Evolutionary conservation across 768 basidiomycete genomes (phyloP).

Genomic region (Asterophora parasitica): DNA sequence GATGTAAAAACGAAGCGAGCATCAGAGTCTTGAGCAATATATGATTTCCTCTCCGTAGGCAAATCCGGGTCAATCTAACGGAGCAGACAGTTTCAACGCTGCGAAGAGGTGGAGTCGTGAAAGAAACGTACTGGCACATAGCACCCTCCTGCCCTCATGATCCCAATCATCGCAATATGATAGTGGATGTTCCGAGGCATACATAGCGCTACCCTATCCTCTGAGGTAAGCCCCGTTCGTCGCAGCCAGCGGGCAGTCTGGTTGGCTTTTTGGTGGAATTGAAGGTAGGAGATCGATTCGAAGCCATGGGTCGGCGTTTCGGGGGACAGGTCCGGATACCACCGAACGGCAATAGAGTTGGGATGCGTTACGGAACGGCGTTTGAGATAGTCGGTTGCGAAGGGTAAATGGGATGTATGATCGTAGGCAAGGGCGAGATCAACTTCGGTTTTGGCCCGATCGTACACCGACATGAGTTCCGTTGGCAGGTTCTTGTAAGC

Average conservation of each 20-base stretch:
- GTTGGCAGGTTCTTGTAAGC: slow-evolving; percentile 15
- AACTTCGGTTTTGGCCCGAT: slow-evolving; percentile 19
- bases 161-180: slow-evolving; percentile 38
- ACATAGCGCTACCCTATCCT: slow-evolving; percentile 43
- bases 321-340: slow-evolving; percentile 25
- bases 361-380: slow-evolving; percentile 21
- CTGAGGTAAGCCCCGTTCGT: slow-evolving; percentile 26
- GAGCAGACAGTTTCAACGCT: neutral
- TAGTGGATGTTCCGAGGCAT: slow-evolving; percentile 37
- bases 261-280: slow-evolving; percentile 33
- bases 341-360: slow-evolving; percentile 22
- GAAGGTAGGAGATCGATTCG: slow-evolving; percentile 31
- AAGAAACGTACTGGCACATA: slow-evolving; percentile 41
- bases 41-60: slow-evolving; percentile 39
- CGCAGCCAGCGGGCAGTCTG: slow-evolving; percentile 39
- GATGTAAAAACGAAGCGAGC: slow-evolving; percentile 39
- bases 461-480: slow-evolving; percentile 23
- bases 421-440: slow-evolving; percentile 19
- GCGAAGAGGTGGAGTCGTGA: neutral
- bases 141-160: slow-evolving; percentile 45
- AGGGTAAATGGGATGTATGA: slow-evolving; percentile 17
- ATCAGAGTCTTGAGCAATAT: slow-evolving; percentile 38
- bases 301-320: slow-evolving; percentile 8
- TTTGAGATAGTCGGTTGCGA: slow-evolving; percentile 27
- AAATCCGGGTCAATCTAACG: slow-evolving; percentile 46